Conservation (phyloP, 2,329 filamentous ascomycete genomes). For the Laburnicola sp. region DNA sequence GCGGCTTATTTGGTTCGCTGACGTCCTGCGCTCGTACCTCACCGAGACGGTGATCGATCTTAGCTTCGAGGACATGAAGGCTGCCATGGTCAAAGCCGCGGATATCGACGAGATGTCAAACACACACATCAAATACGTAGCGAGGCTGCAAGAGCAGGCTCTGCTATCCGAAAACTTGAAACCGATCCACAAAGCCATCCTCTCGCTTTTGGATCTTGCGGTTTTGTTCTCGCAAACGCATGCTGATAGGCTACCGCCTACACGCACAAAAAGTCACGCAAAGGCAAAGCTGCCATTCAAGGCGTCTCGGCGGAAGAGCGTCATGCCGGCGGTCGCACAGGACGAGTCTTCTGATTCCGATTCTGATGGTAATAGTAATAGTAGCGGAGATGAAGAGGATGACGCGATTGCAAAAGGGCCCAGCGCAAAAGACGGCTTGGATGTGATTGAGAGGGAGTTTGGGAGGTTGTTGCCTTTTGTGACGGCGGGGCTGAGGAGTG, state of each 20-base stretch:
- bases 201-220: slow-evolving; percentile 76
- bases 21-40: slow-evolving; percentile 74
- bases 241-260: slow-evolving; percentile 17
- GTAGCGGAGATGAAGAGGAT: slow-evolving; percentile 7
- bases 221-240: slow-evolving; percentile 69
- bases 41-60: slow-evolving; percentile 71
- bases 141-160: slow-evolving; percentile 66
- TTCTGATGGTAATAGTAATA: slow-evolving; percentile 31
- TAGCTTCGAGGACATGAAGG: slow-evolving; percentile 59
- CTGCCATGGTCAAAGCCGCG: slow-evolving; percentile 61
- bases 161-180: slow-evolving; percentile 69
- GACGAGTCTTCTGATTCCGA: slow-evolving; percentile 36
- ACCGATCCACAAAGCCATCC: slow-evolving; percentile 71
- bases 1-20: slow-evolving; percentile 76
- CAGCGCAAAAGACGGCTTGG: slow-evolving; percentile 51
- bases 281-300: slow-evolving; percentile 39
- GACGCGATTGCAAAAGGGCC: not conserved
- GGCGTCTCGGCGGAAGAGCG: slow-evolving; percentile 22
- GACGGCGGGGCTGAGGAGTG: slow-evolving; percentile 70
- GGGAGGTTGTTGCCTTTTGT: slow-evolving; percentile 70
- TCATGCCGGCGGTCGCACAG: slow-evolving; percentile 17
- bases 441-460: slow-evolving; percentile 64
- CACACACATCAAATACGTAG: slow-evolving; percentile 67
- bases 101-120: slow-evolving; percentile 82
- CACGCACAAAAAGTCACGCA: not conserved